Evolutionary conservation across 148 eudicot genomes (phyloP).

Genomic region (Gaultheria prostrata): DNA sequence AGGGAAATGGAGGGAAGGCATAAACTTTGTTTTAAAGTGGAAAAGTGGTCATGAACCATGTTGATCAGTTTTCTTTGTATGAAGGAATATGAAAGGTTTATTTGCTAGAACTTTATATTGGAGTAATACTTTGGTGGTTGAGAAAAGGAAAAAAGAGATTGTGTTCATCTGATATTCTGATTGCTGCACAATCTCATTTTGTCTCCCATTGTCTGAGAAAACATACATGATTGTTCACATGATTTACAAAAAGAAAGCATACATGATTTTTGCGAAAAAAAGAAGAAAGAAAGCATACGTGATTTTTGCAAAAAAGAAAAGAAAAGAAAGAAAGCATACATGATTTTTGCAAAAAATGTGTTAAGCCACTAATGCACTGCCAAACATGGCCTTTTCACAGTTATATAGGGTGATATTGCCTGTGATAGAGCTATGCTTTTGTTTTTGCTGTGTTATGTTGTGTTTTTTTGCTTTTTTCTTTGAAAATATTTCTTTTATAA

Average conservation of each 20-base stretch:
- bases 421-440: neutral
- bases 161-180: neutral
- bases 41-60: neutral
- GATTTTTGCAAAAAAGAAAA: neutral
- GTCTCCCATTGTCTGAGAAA: neutral
- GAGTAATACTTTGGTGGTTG: neutral
- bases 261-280: neutral
- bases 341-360: neutral
- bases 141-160: neutral
- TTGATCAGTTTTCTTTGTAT: neutral
- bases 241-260: neutral
- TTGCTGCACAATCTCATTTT: neutral
- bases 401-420: neutral
- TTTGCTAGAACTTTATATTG: neutral
- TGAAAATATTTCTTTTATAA: too few relatives aligned
- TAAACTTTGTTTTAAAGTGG: neutral
- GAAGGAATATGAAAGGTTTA: neutral
- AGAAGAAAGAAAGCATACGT: neutral
- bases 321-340: neutral
- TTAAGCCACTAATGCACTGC: neutral
- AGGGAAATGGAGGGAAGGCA: slow-evolving; percentile 12
- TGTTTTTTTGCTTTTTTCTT: neutral
- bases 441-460: neutral
- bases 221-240: neutral
- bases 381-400: neutral